Evolutionary conservation across 2,329 filamentous ascomycete genomes (phyloP).

Genomic region (Nothophoma quercina): DNA sequence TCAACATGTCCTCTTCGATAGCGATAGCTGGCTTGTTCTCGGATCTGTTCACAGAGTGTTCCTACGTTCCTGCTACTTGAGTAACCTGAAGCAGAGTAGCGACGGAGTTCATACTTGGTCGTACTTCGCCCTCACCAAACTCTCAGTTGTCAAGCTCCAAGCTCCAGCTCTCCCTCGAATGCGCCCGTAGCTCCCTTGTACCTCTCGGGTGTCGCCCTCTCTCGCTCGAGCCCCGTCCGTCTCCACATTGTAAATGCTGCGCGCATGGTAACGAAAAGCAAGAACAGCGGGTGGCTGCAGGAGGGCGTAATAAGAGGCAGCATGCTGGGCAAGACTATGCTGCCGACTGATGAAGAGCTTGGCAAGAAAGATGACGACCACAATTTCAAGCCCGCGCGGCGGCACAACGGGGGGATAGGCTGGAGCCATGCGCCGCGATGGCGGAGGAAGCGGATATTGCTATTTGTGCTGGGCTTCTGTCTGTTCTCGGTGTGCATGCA

Average conservation of each 20-base stretch:
- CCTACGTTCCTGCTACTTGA: not conserved
- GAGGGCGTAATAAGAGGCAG: conserved; percentile 34
- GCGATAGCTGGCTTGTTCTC: conserved; percentile 1
- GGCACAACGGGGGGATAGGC: conserved; percentile 35
- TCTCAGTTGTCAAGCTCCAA: no score
- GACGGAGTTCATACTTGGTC: not conserved
- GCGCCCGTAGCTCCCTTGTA: conserved; percentile 28
- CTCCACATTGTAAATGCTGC: conserved; percentile 19
- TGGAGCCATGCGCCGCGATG: conserved; percentile 46
- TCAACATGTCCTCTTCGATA: conserved; percentile 21
- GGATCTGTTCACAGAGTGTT: not conserved
- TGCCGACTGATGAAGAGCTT: conserved; percentile 66
- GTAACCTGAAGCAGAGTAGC: not conserved
- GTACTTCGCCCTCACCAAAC: not conserved
- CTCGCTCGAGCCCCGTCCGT: not conserved
- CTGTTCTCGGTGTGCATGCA: conserved; percentile 70
- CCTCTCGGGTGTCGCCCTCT: conserved; percentile 21
- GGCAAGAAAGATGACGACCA: conserved; percentile 72
- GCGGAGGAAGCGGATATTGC: conserved; percentile 59
- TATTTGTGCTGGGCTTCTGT: conserved; percentile 50
- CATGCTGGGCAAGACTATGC: conserved; percentile 52
- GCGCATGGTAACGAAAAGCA: conserved; percentile 35
- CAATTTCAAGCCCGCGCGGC: conserved; percentile 49
- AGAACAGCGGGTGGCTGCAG: conserved; percentile 38
- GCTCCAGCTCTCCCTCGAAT: conserved; percentile 16